phyloP scores from a whole-genome alignment of 2,329 filamentous ascomycete species.

The Diplodia intermedia region DNA sequence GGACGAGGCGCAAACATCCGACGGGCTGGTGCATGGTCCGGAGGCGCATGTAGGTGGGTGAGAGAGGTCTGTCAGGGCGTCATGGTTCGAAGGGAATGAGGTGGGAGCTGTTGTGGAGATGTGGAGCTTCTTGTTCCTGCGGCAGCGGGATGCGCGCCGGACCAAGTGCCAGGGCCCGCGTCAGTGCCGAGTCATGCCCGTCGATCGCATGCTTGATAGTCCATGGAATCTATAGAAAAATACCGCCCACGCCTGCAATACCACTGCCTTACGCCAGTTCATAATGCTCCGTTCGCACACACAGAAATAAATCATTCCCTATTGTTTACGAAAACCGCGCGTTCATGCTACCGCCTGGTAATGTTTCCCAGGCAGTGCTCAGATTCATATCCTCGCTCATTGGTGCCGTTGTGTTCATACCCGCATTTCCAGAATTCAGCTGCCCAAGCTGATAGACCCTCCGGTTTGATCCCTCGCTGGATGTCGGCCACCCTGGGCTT shows the following conservation, averaged over 20 bases:
- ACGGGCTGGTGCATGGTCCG: constrained; percentile 8
- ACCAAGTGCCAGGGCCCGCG: constrained; percentile 11
- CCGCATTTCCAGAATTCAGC: constrained; percentile 1
- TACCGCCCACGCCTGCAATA: not conserved
- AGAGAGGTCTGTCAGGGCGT: constrained; percentile 7
- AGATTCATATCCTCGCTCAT: constrained; percentile 31
- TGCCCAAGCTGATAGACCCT: constrained; percentile 28
- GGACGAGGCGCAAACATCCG: not conserved
- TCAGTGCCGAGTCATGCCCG: constrained; percentile 5
- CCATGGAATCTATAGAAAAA: not conserved
- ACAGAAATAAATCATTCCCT: not conserved
- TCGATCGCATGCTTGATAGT: not conserved
- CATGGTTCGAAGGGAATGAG: constrained; percentile 8
- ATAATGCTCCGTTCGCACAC: not conserved
- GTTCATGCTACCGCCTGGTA: constrained; percentile 36
- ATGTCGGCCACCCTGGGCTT: constrained; percentile 21
- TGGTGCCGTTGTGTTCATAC: constrained; percentile 1
- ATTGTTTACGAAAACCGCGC: constrained; percentile 32
- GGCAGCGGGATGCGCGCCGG: constrained; percentile 17
- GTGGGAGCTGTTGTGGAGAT: constrained; percentile 22
- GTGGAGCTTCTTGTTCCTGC: constrained; percentile 14
- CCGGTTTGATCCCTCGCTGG: constrained; percentile 11
- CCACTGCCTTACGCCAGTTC: not conserved
- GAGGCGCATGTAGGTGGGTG: not conserved
- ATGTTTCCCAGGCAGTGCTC: constrained; percentile 35